These are phyloP conservation scores for Penicillium robsamsonii DNA, from an alignment of 495 filamentous ascomycete species.

Conservation along the genomic window DNA sequence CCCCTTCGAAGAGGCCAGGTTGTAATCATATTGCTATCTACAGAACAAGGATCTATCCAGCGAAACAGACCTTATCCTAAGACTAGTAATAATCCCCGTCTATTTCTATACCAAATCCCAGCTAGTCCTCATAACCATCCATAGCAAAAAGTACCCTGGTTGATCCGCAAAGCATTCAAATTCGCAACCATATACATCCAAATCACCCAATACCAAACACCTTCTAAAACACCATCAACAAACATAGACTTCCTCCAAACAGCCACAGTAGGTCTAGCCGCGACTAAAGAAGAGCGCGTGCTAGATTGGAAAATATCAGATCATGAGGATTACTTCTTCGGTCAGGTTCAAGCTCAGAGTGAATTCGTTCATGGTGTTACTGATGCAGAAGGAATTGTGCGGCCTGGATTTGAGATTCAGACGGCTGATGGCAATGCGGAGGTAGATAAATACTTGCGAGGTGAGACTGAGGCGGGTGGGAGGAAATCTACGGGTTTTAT, in stretches of 20 bases:
- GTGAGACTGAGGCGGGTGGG: neutral
- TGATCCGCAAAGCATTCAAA: slow-evolving; percentile 2
- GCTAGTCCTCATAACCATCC: neutral
- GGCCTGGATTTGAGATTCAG: slow-evolving; percentile 1
- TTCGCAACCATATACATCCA: slow-evolving; percentile 2
- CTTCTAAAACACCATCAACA: neutral
- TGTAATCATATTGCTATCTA: neutral
- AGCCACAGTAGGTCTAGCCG: neutral
- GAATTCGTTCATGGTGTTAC: neutral
- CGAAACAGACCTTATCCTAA: neutral
- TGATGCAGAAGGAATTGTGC: neutral
- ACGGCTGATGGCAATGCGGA: neutral
- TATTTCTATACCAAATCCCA: neutral
- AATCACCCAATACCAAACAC: neutral
- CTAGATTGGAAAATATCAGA: neutral
- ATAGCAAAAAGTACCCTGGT: slow-evolving; percentile 5
- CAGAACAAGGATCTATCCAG: slow-evolving; percentile 3
- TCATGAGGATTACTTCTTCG: slow-evolving; percentile 8
- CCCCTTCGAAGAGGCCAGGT: neutral
- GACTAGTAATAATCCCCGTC: neutral
- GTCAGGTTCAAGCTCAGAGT: neutral
- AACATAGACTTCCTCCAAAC: slow-evolving; percentile 4
- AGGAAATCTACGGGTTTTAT: neutral
- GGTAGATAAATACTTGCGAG: neutral
- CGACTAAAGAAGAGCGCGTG: neutral